These are phyloP conservation scores for Fusarium albosuccineum DNA, from an alignment of 2,329 filamentous ascomycete species.

Conservation along the genomic window DNA sequence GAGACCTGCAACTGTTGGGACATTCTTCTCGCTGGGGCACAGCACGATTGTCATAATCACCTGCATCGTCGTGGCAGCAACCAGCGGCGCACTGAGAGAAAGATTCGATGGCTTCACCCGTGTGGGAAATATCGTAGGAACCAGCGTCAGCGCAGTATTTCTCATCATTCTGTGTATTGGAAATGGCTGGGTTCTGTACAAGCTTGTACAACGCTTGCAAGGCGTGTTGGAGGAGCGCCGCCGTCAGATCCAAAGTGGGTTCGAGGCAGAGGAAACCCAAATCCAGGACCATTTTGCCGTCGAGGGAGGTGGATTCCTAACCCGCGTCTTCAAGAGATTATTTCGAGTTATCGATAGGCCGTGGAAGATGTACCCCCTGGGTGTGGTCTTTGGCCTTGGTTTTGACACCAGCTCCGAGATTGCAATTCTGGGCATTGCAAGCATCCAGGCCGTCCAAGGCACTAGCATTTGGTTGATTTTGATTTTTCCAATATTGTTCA, in stretches of 20 bases:
- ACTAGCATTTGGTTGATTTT: constrained; percentile 95
- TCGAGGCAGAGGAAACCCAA: constrained; percentile 38
- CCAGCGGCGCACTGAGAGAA: constrained; percentile 83
- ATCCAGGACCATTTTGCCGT: constrained; percentile 70
- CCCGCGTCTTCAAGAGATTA: constrained; percentile 76
- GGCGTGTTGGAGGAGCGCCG: constrained; percentile 64
- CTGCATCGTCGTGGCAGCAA: constrained; percentile 91
- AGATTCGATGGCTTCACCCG: constrained; percentile 84
- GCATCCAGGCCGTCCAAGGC: constrained; percentile 85
- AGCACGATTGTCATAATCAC: constrained; percentile 93
- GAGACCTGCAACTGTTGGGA: constrained; percentile 90
- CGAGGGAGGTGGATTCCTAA: constrained; percentile 82
- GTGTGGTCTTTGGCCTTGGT: constrained; percentile 89
- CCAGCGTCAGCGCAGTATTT: constrained; percentile 85
- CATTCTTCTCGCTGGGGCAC: constrained; percentile 93
- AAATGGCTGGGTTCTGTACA: constrained; percentile 88
- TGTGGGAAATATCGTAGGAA: constrained; percentile 90
- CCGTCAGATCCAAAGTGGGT: constrained; percentile 45
- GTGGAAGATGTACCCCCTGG: constrained; percentile 97
- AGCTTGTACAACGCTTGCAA: constrained; percentile 77
- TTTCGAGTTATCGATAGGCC: constrained; percentile 81
- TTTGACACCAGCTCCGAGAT: constrained; percentile 98
- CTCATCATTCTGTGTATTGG: constrained; percentile 84
- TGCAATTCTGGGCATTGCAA: constrained; percentile 89
- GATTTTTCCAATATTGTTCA: constrained; percentile 91